Conservation (phyloP, 108 stramenopile genomes). For the Cylindrotheca closterium region DNA sequence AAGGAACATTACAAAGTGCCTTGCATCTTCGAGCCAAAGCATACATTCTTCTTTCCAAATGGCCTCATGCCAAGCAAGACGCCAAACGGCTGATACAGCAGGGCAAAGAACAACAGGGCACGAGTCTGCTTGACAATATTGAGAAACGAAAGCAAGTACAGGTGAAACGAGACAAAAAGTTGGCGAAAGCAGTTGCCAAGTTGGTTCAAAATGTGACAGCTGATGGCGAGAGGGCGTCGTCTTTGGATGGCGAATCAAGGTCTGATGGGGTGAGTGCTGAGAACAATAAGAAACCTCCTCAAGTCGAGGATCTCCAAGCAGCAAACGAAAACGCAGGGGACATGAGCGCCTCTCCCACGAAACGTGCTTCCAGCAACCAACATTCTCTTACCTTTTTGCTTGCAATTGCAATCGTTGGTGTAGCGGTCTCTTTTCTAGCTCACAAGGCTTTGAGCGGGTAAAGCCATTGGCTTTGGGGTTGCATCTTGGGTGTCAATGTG, state of each 20-base stretch:
- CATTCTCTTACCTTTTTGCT: not conserved
- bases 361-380: not conserved
- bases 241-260: not conserved
- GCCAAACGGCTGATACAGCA: slow-evolving; percentile 20
- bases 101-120: slow-evolving; percentile 16
- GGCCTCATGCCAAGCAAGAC: slow-evolving; percentile 32
- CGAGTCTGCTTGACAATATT: slow-evolving; percentile 14
- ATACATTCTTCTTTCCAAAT: slow-evolving; percentile 30
- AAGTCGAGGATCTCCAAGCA: too few relatives aligned
- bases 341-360: too few relatives aligned
- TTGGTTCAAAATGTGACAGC: slow-evolving; percentile 59
- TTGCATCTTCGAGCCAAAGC: slow-evolving; percentile 35
- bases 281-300: too few relatives aligned
- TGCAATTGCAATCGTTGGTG: not conserved
- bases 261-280: too few relatives aligned
- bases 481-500: too few relatives aligned
- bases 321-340: too few relatives aligned
- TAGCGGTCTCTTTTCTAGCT: too few relatives aligned
- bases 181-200: slow-evolving; percentile 56
- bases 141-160: slow-evolving; percentile 13
- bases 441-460: too few relatives aligned
- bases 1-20: slow-evolving; percentile 21
- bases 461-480: too few relatives aligned
- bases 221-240: not conserved
- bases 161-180: slow-evolving; percentile 37